phyloP scores from a whole-genome alignment of 2,329 filamentous ascomycete species.

The Aspergillus fischeri region DNA sequence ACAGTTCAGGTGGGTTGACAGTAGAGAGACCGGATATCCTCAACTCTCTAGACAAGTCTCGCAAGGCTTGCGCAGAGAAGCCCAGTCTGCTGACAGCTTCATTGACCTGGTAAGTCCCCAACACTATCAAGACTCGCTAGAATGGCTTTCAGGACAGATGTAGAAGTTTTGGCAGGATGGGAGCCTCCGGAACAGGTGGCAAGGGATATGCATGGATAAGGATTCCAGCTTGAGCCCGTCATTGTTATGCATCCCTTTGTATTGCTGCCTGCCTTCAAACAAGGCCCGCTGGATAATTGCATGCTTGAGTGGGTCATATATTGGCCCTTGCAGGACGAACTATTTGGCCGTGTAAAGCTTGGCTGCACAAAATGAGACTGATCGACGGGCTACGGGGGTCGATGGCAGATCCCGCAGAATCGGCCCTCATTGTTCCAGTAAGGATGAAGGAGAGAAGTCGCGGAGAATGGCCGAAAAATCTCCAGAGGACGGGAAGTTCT shows the following conservation, averaged over 20 bases:
- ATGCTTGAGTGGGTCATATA: background rate
- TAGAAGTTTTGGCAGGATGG: background rate
- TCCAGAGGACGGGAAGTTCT: background rate
- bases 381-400: background rate
- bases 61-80: background rate
- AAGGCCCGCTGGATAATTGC: background rate
- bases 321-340: slow-evolving; percentile 3
- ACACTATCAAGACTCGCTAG: background rate
- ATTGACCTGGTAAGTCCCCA: background rate
- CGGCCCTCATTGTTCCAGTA: background rate
- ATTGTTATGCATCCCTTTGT: background rate
- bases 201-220: background rate
- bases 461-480: background rate
- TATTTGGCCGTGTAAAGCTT: slow-evolving; percentile 4
- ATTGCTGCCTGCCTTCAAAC: background rate
- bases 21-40: background rate
- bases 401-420: background rate
- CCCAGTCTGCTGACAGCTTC: background rate
- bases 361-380: background rate
- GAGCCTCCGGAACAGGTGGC: background rate
- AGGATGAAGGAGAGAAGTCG: background rate
- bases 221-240: background rate
- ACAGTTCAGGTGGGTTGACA: background rate
- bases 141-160: background rate
- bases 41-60: background rate